A percentile compares a stretch with the other conserved stretches of the same genome.
These are phyloP conservation scores for Entoloma clypeatum DNA, from an alignment of 1,284 basidiomycete species.

Conservation along the genomic window DNA sequence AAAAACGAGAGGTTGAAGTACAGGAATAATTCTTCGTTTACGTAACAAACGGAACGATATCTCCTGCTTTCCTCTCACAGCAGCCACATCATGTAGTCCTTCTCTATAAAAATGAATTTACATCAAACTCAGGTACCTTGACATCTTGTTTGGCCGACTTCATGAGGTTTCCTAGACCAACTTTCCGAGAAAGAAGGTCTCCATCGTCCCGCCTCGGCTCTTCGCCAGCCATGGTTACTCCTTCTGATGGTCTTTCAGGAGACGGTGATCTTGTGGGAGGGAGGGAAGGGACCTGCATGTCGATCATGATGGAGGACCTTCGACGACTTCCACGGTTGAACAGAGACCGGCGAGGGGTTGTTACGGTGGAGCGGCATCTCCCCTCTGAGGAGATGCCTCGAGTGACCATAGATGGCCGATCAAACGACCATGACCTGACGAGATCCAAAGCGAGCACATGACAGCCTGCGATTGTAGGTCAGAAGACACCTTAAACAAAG, in stretches of 20 bases:
- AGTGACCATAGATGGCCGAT: constrained; percentile 54
- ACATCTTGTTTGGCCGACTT: constrained; percentile 86
- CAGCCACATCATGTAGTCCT: constrained; percentile 14
- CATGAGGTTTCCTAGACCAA: constrained; percentile 77
- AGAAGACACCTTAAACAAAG: background rate
- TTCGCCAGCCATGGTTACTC: constrained; percentile 22
- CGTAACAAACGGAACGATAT: constrained; percentile 10
- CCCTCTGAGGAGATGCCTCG: constrained; percentile 23
- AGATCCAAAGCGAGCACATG: constrained; percentile 85
- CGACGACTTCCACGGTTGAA: constrained; percentile 54
- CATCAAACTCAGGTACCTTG: constrained; percentile 82
- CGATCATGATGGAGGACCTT: constrained; percentile 75
- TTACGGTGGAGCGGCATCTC: constrained; percentile 37
- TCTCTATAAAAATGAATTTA: constrained; percentile 62
- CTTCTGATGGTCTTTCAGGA: constrained; percentile 30
- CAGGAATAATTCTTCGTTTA: constrained; percentile 41
- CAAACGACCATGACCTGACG: constrained; percentile 87
- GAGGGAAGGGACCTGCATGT: constrained; percentile 75
- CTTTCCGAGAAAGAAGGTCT: constrained; percentile 60
- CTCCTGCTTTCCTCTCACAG: constrained; percentile 12
- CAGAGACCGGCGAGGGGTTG: constrained; percentile 40
- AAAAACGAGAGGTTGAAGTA: constrained; percentile 76
- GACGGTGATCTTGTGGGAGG: constrained; percentile 57
- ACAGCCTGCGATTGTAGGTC: constrained; percentile 62
- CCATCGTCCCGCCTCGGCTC: constrained; percentile 45